A percentile compares a stretch with the other conserved stretches of the same genome.
These are phyloP conservation scores for Aquilaria sinensis DNA, from an alignment of 345 rosid species.

Conservation along the genomic window DNA sequence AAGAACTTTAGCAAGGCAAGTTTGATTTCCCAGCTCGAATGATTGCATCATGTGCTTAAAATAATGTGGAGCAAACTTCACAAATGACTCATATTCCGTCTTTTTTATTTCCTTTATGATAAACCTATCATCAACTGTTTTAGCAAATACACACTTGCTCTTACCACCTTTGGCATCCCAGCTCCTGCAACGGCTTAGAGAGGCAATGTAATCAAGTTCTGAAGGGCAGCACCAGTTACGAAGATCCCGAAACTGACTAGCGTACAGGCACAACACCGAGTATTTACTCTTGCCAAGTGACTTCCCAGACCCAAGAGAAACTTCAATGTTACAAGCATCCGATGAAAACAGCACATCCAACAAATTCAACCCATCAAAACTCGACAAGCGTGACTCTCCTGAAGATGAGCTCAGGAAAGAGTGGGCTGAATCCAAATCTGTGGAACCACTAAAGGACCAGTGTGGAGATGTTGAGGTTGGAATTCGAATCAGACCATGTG, in stretches of 20 bases:
- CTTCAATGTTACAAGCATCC: constrained; percentile 44
- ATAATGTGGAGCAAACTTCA: constrained; percentile 70
- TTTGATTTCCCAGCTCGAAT: constrained; percentile 68
- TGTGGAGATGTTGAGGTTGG: constrained; percentile 37
- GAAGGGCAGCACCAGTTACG: constrained; percentile 62
- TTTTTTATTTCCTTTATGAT: constrained; percentile 93
- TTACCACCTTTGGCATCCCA: constrained; percentile 99
- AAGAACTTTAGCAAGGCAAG: constrained; percentile 93
- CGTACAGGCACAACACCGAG: constrained; percentile 64
- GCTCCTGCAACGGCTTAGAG: constrained; percentile 75
- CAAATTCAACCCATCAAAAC: constrained; percentile 65
- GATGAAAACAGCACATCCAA: constrained; percentile 58
- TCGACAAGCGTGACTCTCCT: constrained; percentile 53
- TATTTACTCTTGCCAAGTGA: constrained; percentile 73
- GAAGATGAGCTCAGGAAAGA: constrained; percentile 33
- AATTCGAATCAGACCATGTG: constrained; percentile 21
- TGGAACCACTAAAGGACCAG: constrained; percentile 52
- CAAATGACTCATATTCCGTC: constrained; percentile 88
- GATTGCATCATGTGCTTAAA: constrained; percentile 81
- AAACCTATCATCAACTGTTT: constrained; percentile 81
- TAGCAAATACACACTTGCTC: constrained; percentile 82
- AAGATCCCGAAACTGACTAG: constrained; percentile 71
- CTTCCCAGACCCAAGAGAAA: constrained; percentile 53
- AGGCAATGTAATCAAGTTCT: constrained; percentile 79
- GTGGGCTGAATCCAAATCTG: constrained; percentile 41